Percentiles rank a stretch among this genome's conserved stretches.
phyloP scores from a whole-genome alignment of 352 stramenopile genomes.

The Lagenidium sp. region DNA sequence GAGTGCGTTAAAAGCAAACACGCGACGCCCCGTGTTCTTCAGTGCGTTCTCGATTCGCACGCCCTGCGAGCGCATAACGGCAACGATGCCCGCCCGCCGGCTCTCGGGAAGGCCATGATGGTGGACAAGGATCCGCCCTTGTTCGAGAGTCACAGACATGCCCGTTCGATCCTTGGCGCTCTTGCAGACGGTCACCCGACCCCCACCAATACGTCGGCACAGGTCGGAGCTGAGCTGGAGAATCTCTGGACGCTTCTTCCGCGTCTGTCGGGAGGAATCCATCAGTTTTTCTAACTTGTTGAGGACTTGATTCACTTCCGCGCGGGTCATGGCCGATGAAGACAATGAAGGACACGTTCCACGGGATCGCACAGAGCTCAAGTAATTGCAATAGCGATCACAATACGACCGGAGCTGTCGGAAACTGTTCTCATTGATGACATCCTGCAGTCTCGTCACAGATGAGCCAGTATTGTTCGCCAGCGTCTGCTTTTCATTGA shows the following conservation, averaged over 20 bases:
- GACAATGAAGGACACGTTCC: constrained; percentile 7
- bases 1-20: constrained; percentile 83
- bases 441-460: constrained; percentile 66
- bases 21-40: constrained; percentile 74
- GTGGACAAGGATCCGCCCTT: constrained; percentile 82
- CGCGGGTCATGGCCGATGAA: constrained; percentile 21
- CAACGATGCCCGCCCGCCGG: constrained; percentile 71
- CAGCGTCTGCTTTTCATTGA: constrained; percentile 91
- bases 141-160: constrained; percentile 96
- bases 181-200: constrained; percentile 95
- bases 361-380: constrained; percentile 28
- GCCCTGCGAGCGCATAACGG: constrained; percentile 76
- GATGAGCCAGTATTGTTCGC: constrained; percentile 84
- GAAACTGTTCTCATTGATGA: constrained; percentile 75
- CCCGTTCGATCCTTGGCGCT: constrained; percentile 96
- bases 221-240: constrained; percentile 78
- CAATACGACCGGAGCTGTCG: constrained; percentile 58
- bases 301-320: constrained; percentile 46
- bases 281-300: constrained; percentile 66
- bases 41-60: constrained; percentile 80
- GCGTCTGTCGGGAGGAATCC: constrained; percentile 46
- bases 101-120: constrained; percentile 56
- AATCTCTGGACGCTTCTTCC: constrained; percentile 82
- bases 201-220: constrained; percentile 74
- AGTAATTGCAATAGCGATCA: constrained; percentile 73